Base-by-base conservation (phyloP, 2,329 filamentous ascomycete genomes). In the Calonectria fujianensis region DNA sequence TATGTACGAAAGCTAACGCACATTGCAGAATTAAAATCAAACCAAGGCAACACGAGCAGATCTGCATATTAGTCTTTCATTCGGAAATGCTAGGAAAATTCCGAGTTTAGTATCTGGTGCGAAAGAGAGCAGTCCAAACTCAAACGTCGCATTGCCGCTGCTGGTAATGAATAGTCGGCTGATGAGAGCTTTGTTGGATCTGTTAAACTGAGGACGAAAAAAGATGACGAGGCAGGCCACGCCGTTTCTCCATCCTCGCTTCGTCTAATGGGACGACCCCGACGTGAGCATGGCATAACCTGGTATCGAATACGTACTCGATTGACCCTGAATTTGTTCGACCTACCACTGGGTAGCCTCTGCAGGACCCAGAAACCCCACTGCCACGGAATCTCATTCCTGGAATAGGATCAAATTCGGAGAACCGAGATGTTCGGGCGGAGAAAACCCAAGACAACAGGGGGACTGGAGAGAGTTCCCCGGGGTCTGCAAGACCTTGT, bases 181-280 rank as follows among this genome's bases (percentile, higher is more conserved):
- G 35, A 24, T 27, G 52, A 31, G 57, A 24, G 27, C 8, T 29
- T 54, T 31, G 24, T 48, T 24, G 45, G 45, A 9, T 48, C 45
- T 48, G 29, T 27, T 20, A 32, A 24, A 35, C 31, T 13, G 41
- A 50, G 31, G 41, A 70, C 51, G 61, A 45, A 50, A 68, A 68
- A 70, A 24, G 20, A 61, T 70, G 61, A 74, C 61, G 61, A 70
- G 35, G 72, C 51, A 69, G 39, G 50, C 67, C 41, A 70, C 61
- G 51, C 67, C 20, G 51, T 45, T 63, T 37, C 51, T 27, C 27
- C 39, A 67, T 67, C 29, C 59, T 51, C 48, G 67, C 41, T 52
- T 45, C 51, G 41, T 37, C 35, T 39, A 8, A 61, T 74, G 72
- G 61, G 39, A 67, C 61, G 67, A 74, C 72, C 18, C 24, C 20